Percentiles rank a stretch among this genome's conserved stretches.
phyloP scores from a whole-genome alignment of 305 asterid species.

The Solanum hybrid region DNA sequence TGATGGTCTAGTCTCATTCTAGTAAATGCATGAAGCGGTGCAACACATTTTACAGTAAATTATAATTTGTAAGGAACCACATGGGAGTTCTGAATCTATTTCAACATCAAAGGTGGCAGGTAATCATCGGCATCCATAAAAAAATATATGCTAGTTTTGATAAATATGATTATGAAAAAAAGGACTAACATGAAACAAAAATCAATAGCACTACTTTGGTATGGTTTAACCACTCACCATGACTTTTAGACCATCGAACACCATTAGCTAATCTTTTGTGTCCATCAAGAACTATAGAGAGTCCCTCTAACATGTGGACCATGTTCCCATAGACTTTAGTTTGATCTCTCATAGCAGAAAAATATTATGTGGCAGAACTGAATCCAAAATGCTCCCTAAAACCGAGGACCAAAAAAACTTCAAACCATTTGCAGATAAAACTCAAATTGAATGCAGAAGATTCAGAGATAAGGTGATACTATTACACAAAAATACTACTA shows the following conservation, averaged over 20 bases:
- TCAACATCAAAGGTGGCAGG: background rate
- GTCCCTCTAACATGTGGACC: constrained; percentile 26
- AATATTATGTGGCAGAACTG: constrained; percentile 41
- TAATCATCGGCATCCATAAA: background rate
- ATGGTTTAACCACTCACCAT: constrained; percentile 38
- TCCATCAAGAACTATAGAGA: constrained; percentile 48
- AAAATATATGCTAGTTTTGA: background rate
- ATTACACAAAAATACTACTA: background rate
- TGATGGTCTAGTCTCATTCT: background rate
- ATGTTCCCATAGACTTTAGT: constrained; percentile 14
- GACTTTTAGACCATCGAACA: constrained; percentile 67
- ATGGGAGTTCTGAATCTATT: background rate
- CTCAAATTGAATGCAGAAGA: background rate
- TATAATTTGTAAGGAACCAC: background rate
- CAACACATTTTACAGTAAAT: too few relatives aligned
- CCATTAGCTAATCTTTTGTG: constrained; percentile 64
- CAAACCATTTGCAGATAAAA: background rate
- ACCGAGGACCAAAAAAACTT: constrained; percentile 17
- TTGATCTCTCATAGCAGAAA: constrained; percentile 36
- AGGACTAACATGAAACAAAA: background rate
- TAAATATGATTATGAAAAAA: background rate
- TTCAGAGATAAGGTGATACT: background rate
- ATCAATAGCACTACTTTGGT: background rate
- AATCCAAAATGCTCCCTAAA: constrained; percentile 49
- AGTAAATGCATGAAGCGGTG: background rate